Percentiles rank a stretch among this genome's conserved stretches.
These are phyloP conservation scores for Hyparrhenia diplandra DNA, from an alignment of 176 grass and related monocot species.

Conservation along the genomic window DNA sequence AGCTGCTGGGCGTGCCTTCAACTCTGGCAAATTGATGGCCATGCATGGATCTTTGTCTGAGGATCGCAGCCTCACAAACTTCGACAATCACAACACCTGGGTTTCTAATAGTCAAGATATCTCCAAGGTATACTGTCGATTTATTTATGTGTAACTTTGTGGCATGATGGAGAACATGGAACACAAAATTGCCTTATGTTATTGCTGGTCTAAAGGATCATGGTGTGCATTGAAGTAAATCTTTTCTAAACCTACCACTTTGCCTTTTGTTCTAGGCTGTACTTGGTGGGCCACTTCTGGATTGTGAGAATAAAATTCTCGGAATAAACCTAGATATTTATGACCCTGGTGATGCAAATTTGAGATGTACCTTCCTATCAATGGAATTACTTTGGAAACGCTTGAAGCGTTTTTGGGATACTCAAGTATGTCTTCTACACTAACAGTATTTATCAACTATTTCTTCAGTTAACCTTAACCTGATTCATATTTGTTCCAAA, in stretches of 20 bases:
- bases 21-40: conserved; percentile 6
- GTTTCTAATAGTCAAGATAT: background rate
- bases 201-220: background rate
- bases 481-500: background rate
- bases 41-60: background rate
- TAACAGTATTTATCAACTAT: conserved; percentile 5
- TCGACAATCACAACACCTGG: background rate
- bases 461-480: background rate
- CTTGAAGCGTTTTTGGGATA: background rate
- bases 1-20: conserved; percentile 1
- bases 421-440: conserved; percentile 7
- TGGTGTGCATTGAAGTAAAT: background rate
- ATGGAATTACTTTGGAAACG: background rate
- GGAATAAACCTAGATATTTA: conserved; percentile 8
- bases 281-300: conserved; percentile 28
- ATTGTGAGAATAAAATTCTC: background rate
- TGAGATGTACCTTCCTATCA: background rate
- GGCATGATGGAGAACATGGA: background rate
- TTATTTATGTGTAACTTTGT: background rate
- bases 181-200: background rate
- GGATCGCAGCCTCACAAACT: background rate
- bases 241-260: background rate
- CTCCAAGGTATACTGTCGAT: background rate
- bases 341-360: background rate
- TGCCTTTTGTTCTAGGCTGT: conserved; percentile 16